These are phyloP conservation scores for Candida dajiaensis DNA, from an alignment of 805 yeast genomes.

Conservation along the genomic window DNA sequence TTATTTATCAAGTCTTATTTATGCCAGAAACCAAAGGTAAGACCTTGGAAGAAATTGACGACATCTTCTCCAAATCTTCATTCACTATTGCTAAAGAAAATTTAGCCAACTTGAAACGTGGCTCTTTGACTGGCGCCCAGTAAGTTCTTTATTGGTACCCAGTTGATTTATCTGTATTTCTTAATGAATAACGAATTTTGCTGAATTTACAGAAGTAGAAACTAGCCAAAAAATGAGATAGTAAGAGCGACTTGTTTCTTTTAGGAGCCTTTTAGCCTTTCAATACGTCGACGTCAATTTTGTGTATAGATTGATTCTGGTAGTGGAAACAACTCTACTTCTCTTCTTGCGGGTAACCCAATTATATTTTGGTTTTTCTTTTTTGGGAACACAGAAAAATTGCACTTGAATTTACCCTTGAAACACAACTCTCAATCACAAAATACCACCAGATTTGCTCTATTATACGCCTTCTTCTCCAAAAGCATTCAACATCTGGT, in stretches of 20 bases:
- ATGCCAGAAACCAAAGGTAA: conserved; percentile 71
- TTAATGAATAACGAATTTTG: neutral
- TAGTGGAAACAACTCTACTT: too few relatives aligned
- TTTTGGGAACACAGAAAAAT: neutral
- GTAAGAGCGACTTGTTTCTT: too few relatives aligned
- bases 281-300: too few relatives aligned
- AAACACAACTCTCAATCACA: neutral
- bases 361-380: neutral
- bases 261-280: too few relatives aligned
- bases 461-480: neutral
- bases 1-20: conserved; percentile 46
- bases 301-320: too few relatives aligned
- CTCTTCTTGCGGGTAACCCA: neutral
- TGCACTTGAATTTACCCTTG: neutral
- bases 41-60: conserved; percentile 69
- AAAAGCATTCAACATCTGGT: neutral
- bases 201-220: neutral
- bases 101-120: conserved; percentile 15
- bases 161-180: too few relatives aligned
- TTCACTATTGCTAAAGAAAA: conserved; percentile 27
- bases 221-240: too few relatives aligned
- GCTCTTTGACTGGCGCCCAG: neutral
- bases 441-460: neutral
- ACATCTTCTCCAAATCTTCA: conserved; percentile 47
- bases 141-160: neutral